A percentile compares a stretch with the other conserved stretches of the same genome.
These are phyloP conservation scores for Schwanniomyces yamadae DNA, from an alignment of 805 yeast species.

Conservation along the genomic window DNA sequence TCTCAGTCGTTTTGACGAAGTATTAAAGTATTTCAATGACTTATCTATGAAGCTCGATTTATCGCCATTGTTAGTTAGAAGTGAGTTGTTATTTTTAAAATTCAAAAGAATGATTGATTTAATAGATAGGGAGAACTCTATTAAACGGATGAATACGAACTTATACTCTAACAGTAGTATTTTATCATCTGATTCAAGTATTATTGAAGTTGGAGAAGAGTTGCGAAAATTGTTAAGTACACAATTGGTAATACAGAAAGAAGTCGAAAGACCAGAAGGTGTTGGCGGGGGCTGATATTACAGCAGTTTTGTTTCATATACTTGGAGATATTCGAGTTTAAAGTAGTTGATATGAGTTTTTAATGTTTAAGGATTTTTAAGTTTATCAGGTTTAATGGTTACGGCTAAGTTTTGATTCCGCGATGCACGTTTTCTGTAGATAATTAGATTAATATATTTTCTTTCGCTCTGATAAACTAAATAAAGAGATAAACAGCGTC, in stretches of 20 bases:
- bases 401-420: too few relatives aligned
- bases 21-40: slow-evolving; percentile 89
- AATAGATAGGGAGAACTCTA: slow-evolving; percentile 56
- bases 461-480: too few relatives aligned
- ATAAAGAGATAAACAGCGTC: too few relatives aligned
- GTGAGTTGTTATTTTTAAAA: slow-evolving; percentile 78
- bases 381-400: neutral
- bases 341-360: neutral
- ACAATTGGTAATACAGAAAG: slow-evolving; percentile 64
- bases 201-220: slow-evolving; percentile 46
- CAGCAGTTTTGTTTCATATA: too few relatives aligned
- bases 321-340: neutral
- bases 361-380: neutral
- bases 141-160: slow-evolving; percentile 13
- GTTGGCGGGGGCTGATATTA: slow-evolving; percentile 41
- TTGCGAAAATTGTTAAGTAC: slow-evolving; percentile 60
- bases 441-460: neutral
- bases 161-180: slow-evolving; percentile 14
- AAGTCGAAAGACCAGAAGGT: slow-evolving; percentile 45
- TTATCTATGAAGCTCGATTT: slow-evolving; percentile 73
- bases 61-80: slow-evolving; percentile 74
- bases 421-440: too few relatives aligned
- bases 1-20: slow-evolving; percentile 81
- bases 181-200: neutral
- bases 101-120: slow-evolving; percentile 79